These are phyloP conservation scores for Erigeron philadelphicus DNA, from an alignment of 140 eudicot species.

Conservation along the genomic window DNA sequence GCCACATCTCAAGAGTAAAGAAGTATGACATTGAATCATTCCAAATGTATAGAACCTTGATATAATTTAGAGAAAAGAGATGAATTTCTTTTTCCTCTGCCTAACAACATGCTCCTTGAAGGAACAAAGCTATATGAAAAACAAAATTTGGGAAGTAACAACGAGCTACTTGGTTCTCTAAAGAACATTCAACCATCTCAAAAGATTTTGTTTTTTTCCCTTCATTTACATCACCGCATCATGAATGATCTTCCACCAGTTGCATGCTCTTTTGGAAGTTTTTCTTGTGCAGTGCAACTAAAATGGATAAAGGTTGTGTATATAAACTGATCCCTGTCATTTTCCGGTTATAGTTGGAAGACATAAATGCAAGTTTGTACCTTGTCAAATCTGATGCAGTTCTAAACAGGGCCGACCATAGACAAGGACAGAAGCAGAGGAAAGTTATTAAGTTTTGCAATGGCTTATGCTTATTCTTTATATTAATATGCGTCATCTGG, in stretches of 20 bases:
- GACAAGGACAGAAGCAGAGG: constrained; percentile 89
- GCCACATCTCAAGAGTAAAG: background rate
- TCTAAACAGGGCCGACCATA: constrained; percentile 79
- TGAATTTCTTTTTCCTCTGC: background rate
- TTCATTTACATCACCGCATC: constrained; percentile 4
- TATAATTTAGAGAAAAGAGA: background rate
- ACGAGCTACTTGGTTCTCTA: background rate
- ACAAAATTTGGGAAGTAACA: background rate
- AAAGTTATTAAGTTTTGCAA: constrained; percentile 84
- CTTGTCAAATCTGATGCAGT: constrained; percentile 96
- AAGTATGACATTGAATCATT: background rate
- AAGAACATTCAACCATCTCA: background rate
- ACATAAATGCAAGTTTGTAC: constrained; percentile 97
- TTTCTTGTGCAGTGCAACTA: constrained; percentile 12
- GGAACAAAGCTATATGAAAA: background rate
- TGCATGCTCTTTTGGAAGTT: constrained; percentile 21
- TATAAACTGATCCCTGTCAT: constrained; percentile 30
- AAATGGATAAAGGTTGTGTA: constrained; percentile 13
- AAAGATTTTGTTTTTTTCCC: background rate
- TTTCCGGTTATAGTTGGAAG: constrained; percentile 70
- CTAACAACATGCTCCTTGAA: background rate
- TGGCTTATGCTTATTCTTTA: constrained; percentile 87
- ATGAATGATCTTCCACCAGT: constrained; percentile 22
- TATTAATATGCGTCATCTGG: constrained; percentile 91
- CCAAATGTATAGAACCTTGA: constrained; percentile 10